Evolutionary conservation across 202 grass and related monocot genomes (phyloP), one percentile per base, ranked within the genome.

Genomic region (Brachypodium distachyon): DNA sequence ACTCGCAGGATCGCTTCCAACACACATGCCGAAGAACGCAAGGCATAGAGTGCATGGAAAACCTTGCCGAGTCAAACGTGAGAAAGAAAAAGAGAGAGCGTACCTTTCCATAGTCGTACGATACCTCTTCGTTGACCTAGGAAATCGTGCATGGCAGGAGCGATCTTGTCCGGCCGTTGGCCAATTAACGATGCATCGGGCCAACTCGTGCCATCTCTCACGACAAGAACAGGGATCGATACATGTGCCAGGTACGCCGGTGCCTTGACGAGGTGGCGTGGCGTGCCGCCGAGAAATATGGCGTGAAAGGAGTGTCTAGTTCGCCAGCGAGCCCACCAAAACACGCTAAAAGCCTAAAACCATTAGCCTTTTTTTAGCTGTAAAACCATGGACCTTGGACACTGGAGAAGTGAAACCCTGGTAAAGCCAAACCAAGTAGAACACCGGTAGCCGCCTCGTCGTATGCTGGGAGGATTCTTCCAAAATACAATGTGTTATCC

Each of bases 1-100:
- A n/a, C n/a, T n/a, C n/a, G 59, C 67, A 27, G 40, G 58, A 50
- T 53, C 65, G 67, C 67, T 67, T 87, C 43, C 47, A 71, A 65
- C 5, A 31, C 18, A 32, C 40, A 37, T 58, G 48, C 40, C 12
- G 72, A 65, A 57, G 56, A 67, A 19, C 26, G 18, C 10, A 12
- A 67, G 43, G 40, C 58, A 72, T n/a, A 48, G 22, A 38, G 56
- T 17, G 18, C 28, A 3, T 42, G 9, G 25, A 36, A 61, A 31
- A 61, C 62, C 52, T 7, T 23, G 51, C 33, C 14, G 4, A 18
- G 65, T 84, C 58, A 82, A 80, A 77, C 66, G 59, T 72, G 48
- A 11, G 41, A 12, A 6, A 16, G 4, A 40, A 18, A 16, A 47
- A 48, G 19, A 41, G 16, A 44, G 11, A 41, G 9, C 26, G 9